A percentile compares a stretch with the other conserved stretches of the same genome.
Conservation (phyloP, 305 asterid species). For the Solanum hybrid region DNA sequence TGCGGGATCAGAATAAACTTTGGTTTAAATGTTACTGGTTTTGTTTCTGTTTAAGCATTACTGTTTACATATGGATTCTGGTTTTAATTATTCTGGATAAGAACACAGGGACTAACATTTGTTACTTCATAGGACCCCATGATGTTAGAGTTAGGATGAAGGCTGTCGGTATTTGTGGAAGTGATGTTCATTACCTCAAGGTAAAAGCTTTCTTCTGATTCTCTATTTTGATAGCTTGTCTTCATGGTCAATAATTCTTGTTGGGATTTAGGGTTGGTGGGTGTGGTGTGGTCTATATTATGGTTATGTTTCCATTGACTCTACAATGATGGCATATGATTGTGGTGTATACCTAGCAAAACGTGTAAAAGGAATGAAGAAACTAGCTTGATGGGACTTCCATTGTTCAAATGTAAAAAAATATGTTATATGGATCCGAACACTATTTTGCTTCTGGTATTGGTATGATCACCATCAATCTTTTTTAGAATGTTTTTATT, state of each 20-base stretch:
- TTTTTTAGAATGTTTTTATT: not conserved
- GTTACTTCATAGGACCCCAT: slow-evolving; percentile 35
- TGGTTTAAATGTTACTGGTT: not conserved
- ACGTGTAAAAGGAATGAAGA: not conserved
- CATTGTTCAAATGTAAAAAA: not conserved
- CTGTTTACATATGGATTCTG: not conserved
- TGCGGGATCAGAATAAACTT: not conserved
- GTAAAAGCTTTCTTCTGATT: slow-evolving; percentile 14
- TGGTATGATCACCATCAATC: not conserved
- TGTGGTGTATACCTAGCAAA: not conserved
- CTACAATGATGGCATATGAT: not conserved
- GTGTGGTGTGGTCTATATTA: not conserved
- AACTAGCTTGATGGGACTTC: not conserved
- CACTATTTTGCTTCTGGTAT: not conserved
- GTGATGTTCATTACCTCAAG: slow-evolving; percentile 77
- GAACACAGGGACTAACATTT: not conserved
- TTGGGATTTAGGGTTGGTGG: not conserved
- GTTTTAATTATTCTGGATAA: not conserved
- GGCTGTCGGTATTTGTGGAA: slow-evolving; percentile 80
- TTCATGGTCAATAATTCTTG: not conserved
- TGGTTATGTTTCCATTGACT: not conserved
- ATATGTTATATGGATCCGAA: not conserved
- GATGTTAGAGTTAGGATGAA: slow-evolving; percentile 75
- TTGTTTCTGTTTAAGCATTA: not conserved
- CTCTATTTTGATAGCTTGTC: not conserved